A percentile compares a stretch with the other conserved stretches of the same genome.
These are phyloP conservation scores for Pseudevernia furfuracea DNA, from an alignment of 495 filamentous ascomycete genomes.

Conservation along the genomic window DNA sequence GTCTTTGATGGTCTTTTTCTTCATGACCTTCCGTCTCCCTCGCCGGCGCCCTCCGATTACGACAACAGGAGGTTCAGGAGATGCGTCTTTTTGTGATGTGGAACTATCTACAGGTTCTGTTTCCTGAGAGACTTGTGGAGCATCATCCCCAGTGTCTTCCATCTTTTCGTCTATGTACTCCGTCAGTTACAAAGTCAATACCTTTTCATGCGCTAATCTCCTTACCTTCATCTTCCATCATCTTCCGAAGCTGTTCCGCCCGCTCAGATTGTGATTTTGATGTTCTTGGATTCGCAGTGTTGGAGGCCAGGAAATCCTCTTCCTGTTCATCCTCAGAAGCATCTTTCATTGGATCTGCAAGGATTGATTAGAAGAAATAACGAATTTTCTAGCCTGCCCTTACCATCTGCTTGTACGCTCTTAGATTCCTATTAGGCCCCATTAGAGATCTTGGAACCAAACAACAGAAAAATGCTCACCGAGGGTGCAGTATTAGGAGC, in stretches of 20 bases:
- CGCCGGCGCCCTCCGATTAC: conserved; percentile 61
- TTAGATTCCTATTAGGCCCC: conserved; percentile 19
- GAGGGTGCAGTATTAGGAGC: conserved; percentile 34
- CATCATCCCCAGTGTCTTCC: conserved; percentile 36
- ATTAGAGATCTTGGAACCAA: conserved; percentile 11
- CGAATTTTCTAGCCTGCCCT: conserved; percentile 20
- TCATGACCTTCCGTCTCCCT: conserved; percentile 75
- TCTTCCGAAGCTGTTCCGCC: conserved; percentile 62
- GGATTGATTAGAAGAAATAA: conserved; percentile 20
- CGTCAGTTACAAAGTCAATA: conserved; percentile 9
- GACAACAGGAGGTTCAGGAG: conserved; percentile 35
- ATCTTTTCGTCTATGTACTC: conserved; percentile 39
- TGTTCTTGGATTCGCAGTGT: conserved; percentile 32
- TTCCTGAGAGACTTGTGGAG: conserved; percentile 31
- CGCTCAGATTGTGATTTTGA: conserved; percentile 59
- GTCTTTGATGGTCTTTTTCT: conserved; percentile 84
- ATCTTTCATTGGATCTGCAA: conserved; percentile 43
- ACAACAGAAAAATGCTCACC: conserved; percentile 26
- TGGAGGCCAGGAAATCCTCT: conserved; percentile 45
- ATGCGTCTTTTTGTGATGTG: conserved; percentile 40
- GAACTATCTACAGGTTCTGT: conserved; percentile 37
- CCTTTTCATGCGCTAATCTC: conserved; percentile 26
- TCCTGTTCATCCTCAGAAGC: conserved; percentile 70
- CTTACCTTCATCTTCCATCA: conserved; percentile 81
- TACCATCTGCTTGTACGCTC: conserved; percentile 47